Percentiles rank a stretch among this genome's conserved stretches.
Evolutionary conservation across 2,329 filamentous ascomycete genomes (phyloP).

Genomic region (Orbilia quercus): DNA sequence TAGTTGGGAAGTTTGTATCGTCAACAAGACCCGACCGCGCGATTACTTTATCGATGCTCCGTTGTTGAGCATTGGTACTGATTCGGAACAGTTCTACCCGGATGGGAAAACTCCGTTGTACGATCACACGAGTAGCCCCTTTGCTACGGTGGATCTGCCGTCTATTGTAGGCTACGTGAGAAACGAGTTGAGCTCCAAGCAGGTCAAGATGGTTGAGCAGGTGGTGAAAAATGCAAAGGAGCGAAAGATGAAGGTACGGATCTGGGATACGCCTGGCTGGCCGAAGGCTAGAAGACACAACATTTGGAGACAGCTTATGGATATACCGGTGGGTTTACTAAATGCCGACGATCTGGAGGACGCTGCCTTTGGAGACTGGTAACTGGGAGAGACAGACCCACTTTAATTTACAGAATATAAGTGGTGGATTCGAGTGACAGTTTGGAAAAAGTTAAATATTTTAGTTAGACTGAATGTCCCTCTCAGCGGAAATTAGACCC

Average conservation of each 20-base stretch:
- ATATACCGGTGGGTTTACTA: slow-evolving; percentile 71
- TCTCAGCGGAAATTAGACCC: slow-evolving; percentile 7
- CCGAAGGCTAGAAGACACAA: slow-evolving; percentile 68
- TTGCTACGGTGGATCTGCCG: slow-evolving; percentile 32
- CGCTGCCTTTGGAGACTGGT: slow-evolving; percentile 62
- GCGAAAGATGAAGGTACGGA: slow-evolving; percentile 70
- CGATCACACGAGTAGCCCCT: slow-evolving; percentile 53
- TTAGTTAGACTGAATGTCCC: neutral
- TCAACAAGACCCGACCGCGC: slow-evolving; percentile 68
- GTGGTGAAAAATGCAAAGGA: slow-evolving; percentile 64
- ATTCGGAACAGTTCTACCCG: slow-evolving; percentile 57
- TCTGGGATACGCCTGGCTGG: slow-evolving; percentile 73
- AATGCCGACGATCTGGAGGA: slow-evolving; percentile 72
- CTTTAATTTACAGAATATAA: too few species aligned
- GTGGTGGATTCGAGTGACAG: slow-evolving; percentile 39
- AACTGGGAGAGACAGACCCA: slow-evolving; percentile 36
- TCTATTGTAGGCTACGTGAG: slow-evolving; percentile 45
- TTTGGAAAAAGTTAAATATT: slow-evolving; percentile 53
- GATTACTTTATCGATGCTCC: slow-evolving; percentile 77
- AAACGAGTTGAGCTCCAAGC: slow-evolving; percentile 56
- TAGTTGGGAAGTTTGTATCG: slow-evolving; percentile 68
- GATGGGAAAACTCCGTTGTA: slow-evolving; percentile 60
- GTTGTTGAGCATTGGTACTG: slow-evolving; percentile 62
- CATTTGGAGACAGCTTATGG: slow-evolving; percentile 69
- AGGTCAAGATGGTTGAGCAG: slow-evolving; percentile 56